phyloP scores from a whole-genome alignment of 1,284 basidiomycete species.

The Paramarasmius palmivorus region DNA sequence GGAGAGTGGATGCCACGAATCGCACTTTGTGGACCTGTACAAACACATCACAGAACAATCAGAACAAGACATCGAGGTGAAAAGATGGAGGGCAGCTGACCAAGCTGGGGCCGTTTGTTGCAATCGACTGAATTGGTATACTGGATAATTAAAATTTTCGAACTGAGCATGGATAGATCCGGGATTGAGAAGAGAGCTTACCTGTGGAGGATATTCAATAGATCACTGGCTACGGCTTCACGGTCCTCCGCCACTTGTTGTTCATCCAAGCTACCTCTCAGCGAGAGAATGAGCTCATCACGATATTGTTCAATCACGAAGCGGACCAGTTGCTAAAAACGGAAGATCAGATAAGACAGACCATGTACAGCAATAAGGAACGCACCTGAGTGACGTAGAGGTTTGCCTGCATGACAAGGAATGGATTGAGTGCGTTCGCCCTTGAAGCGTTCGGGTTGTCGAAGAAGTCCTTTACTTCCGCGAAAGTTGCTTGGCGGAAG shows the following conservation, averaged over 20 bases:
- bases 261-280: slow-evolving; percentile 67
- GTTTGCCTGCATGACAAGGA: slow-evolving; percentile 87
- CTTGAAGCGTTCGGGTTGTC: slow-evolving; percentile 84
- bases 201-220: slow-evolving; percentile 82
- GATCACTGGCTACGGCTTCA: slow-evolving; percentile 76
- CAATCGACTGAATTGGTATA: slow-evolving; percentile 88
- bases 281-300: slow-evolving; percentile 71
- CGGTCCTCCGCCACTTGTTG: slow-evolving; percentile 66
- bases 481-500: slow-evolving; percentile 79
- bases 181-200: slow-evolving; percentile 22
- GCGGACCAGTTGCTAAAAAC: slow-evolving; percentile 78
- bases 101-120: slow-evolving; percentile 82
- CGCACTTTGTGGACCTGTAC: slow-evolving; percentile 80
- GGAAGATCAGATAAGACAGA: slow-evolving; percentile 9
- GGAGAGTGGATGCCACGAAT: slow-evolving; percentile 83
- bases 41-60: slow-evolving; percentile 1
- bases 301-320: slow-evolving; percentile 89
- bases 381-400: slow-evolving; percentile 83
- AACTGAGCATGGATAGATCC: neutral
- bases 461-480: slow-evolving; percentile 86
- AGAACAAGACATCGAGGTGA: neutral
- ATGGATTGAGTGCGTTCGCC: slow-evolving; percentile 81
- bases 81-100: slow-evolving; percentile 36
- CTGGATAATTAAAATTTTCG: slow-evolving; percentile 33
- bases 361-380: slow-evolving; percentile 12